These are phyloP conservation scores for Trichoderma sp. DNA, from an alignment of 2,329 filamentous ascomycete genomes.

Conservation along the genomic window DNA sequence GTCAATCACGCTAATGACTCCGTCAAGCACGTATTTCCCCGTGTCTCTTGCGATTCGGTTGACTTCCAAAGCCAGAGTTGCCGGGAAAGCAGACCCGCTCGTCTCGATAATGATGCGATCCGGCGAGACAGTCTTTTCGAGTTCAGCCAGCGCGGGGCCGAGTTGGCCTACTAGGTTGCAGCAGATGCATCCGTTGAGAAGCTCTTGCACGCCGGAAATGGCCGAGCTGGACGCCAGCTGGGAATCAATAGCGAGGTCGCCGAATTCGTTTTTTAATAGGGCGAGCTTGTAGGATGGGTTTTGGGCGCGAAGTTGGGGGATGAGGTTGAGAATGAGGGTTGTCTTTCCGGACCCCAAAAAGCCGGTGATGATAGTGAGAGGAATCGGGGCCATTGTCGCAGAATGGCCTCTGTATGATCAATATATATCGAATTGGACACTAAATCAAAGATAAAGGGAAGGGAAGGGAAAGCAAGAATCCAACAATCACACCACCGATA, in stretches of 20 bases:
- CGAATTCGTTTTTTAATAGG: conserved; percentile 97
- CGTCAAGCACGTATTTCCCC: conserved; percentile 73
- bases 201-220: conserved; percentile 86
- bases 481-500: not conserved
- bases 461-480: not conserved
- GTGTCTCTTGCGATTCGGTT: conserved; percentile 75
- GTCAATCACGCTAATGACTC: conserved; percentile 86
- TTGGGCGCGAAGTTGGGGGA: conserved; percentile 80
- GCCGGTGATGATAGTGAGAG: conserved; percentile 92
- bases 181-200: conserved; percentile 97
- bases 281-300: conserved; percentile 81
- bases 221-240: conserved; percentile 81
- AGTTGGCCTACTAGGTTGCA: conserved; percentile 97
- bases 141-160: conserved; percentile 73
- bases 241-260: conserved; percentile 89
- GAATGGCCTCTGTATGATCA: not conserved
- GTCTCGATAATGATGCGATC: conserved; percentile 95
- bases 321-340: conserved; percentile 88
- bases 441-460: not conserved
- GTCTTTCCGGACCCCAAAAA: conserved; percentile 97
- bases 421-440: not conserved
- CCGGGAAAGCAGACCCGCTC: conserved; percentile 81
- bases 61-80: conserved; percentile 87
- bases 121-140: conserved; percentile 60
- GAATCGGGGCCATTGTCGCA: conserved; percentile 66